Base-by-base conservation (phyloP, 345 rosid genomes). In the Jatropha curcas region DNA sequence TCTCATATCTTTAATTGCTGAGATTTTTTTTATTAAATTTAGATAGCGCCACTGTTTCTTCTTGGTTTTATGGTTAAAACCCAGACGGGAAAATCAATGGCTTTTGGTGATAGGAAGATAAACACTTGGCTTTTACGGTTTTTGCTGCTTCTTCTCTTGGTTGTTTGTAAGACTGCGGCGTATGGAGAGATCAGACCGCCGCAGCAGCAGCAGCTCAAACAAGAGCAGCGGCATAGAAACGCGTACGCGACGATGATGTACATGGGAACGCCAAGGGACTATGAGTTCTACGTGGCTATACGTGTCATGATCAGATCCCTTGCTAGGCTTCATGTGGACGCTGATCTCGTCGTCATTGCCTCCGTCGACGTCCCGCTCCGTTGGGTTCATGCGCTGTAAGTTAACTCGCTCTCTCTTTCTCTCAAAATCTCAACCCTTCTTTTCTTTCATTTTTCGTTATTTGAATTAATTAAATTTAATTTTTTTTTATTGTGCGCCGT, bases 161-260 rank as follows among this genome's bases (percentile, higher is more conserved):
- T 27, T 16, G 70, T 56, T 0, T 3, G 17, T 45, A 27, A 68
- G 63, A 62, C 77, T 74, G n/a, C 77, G 9, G 75, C 77, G 71
- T 78, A 24, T 64, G 67, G 71, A 33, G 81, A 68, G 43, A 35
- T 68, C 25, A 56, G 19, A 41, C 12, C 30, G 27, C 45, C 14
- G 22, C 61, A 39, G 4, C 30, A 31, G 12, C 51, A 50, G 60
- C 72, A 45, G 68, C 78, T 70, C 60, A 94, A 88, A 27, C 68
- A 5, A 50, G 71, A 50, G 60, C 72, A 46, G 68, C 77, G 72
- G 60, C 96, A 88, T 59, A 80, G 60, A 76, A 89, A 92, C 85
- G 99, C 99, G 0, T 95, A 94, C 53, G 98, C 97, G 31, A 86
- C 98, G 87, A 94, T 94, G 96, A 92, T 94, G 98, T 94, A 94